Conservation (phyloP, 2,329 filamentous ascomycete genomes). For the Thelonectria blattea region DNA sequence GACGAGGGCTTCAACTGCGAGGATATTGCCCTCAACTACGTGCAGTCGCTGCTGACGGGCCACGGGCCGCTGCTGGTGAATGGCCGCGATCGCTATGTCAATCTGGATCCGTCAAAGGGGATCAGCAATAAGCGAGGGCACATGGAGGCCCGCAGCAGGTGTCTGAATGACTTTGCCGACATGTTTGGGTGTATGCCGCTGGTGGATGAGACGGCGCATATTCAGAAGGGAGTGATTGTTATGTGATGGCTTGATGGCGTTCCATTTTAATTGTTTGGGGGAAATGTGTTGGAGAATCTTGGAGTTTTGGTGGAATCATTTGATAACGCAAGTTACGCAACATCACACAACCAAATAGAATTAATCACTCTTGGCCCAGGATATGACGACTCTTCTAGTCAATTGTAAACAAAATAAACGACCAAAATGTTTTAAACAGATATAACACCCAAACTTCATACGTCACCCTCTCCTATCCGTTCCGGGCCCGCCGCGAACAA, state of each 20-base stretch:
- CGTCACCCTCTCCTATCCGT: background rate
- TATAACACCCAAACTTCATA: background rate
- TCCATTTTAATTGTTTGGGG: background rate
- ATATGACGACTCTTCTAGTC: too few relatives aligned
- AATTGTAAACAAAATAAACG: too few relatives aligned
- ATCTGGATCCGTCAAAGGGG: slow-evolving; percentile 40
- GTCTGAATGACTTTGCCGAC: slow-evolving; percentile 44
- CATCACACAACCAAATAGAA: too few relatives aligned
- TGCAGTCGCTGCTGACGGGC: slow-evolving; percentile 43
- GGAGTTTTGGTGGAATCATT: too few relatives aligned
- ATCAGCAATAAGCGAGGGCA: slow-evolving; percentile 44
- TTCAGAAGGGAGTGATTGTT: slow-evolving; percentile 42
- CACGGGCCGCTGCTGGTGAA: slow-evolving; percentile 44
- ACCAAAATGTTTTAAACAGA: background rate
- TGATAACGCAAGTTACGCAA: too few relatives aligned
- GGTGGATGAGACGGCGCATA: slow-evolving; percentile 42
- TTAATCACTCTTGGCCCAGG: too few relatives aligned
- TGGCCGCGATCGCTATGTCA: slow-evolving; percentile 43
- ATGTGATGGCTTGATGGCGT: slow-evolving; percentile 29
- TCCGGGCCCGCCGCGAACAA: background rate
- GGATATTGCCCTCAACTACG: slow-evolving; percentile 48
- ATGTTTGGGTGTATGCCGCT: slow-evolving; percentile 46
- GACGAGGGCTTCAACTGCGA: slow-evolving; percentile 49
- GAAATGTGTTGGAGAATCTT: background rate
- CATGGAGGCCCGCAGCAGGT: slow-evolving; percentile 42